Evolutionary conservation across 441 rosid genomes (phyloP).

Genomic region (Eruca vesicaria): DNA sequence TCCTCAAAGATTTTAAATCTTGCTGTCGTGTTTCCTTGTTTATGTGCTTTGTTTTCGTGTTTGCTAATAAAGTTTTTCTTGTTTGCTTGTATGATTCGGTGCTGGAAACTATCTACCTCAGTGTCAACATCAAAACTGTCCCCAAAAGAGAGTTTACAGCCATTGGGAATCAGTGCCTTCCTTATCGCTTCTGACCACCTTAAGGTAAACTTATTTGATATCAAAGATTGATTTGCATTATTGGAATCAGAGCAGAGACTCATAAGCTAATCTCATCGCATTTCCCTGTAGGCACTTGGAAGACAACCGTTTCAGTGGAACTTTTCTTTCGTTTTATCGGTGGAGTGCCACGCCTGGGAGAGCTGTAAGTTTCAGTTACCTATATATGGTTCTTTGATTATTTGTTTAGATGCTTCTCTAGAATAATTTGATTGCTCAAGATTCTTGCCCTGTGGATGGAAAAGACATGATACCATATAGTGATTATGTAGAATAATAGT

Average conservation of each 20-base stretch:
- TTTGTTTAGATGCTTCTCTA: background rate
- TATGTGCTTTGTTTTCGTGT: too few species aligned
- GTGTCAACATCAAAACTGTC: too few species aligned
- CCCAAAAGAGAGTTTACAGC: too few species aligned
- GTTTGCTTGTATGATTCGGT: too few species aligned
- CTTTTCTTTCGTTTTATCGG: conserved; percentile 62
- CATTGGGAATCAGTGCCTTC: too few species aligned
- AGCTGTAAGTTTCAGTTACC: conserved; percentile 64
- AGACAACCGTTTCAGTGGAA: conserved; percentile 64
- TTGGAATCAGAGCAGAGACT: conserved; percentile 1
- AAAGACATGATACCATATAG: background rate
- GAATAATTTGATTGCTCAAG: conserved; percentile 15
- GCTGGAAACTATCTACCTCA: too few species aligned
- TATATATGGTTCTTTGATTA: background rate
- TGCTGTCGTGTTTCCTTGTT: too few species aligned
- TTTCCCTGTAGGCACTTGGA: conserved; percentile 65
- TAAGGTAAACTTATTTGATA: too few species aligned
- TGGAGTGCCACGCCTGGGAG: conserved; percentile 47
- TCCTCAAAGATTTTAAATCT: too few species aligned
- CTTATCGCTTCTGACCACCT: too few species aligned
- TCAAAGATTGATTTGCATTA: too few species aligned
- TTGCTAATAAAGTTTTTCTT: too few species aligned
- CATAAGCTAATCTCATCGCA: conserved; percentile 19
- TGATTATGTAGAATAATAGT: background rate
- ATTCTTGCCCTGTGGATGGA: conserved; percentile 31